Evolutionary conservation across 2,329 filamentous ascomycete genomes (phyloP).

Genomic region (Claviceps humidiphila): DNA sequence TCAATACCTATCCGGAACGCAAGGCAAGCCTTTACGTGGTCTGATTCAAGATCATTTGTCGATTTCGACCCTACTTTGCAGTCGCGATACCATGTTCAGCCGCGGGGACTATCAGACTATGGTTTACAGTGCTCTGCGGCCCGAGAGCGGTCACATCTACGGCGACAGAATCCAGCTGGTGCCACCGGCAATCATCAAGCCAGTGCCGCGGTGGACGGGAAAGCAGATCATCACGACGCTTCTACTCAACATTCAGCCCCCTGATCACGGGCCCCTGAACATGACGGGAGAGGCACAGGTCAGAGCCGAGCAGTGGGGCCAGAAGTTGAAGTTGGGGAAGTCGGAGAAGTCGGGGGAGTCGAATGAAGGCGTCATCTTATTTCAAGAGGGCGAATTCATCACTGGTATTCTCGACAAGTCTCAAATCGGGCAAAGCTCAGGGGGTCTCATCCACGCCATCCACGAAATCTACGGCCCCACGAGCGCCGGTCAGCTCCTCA

Average conservation of each 20-base stretch:
- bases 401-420: conserved; percentile 91
- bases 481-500: conserved; percentile 74
- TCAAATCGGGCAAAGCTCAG: conserved; percentile 77
- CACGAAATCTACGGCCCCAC: conserved; percentile 89
- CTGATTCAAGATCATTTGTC: conserved; percentile 98
- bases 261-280: conserved; percentile 61
- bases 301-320: conserved; percentile 66
- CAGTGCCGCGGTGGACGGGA: conserved; percentile 75
- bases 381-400: conserved; percentile 78
- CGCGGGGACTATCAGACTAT: conserved; percentile 83
- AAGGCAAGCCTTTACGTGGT: conserved; percentile 85
- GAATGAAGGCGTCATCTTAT: conserved; percentile 70
- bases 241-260: conserved; percentile 78
- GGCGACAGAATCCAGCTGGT: conserved; percentile 72
- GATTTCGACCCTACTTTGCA: conserved; percentile 82
- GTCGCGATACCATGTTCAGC: conserved; percentile 81
- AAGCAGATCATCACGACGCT: conserved; percentile 94
- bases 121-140: conserved; percentile 79
- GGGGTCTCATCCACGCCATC: conserved; percentile 80
- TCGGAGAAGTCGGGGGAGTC: conserved; percentile 14
- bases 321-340: conserved; percentile 16
- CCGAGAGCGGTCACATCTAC: conserved; percentile 79
- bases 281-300: conserved; percentile 71
- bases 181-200: conserved; percentile 70
- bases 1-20: conserved; percentile 88